Evolutionary conservation across 768 basidiomycete genomes (phyloP).

Genomic region (Psilocybe sp.): DNA sequence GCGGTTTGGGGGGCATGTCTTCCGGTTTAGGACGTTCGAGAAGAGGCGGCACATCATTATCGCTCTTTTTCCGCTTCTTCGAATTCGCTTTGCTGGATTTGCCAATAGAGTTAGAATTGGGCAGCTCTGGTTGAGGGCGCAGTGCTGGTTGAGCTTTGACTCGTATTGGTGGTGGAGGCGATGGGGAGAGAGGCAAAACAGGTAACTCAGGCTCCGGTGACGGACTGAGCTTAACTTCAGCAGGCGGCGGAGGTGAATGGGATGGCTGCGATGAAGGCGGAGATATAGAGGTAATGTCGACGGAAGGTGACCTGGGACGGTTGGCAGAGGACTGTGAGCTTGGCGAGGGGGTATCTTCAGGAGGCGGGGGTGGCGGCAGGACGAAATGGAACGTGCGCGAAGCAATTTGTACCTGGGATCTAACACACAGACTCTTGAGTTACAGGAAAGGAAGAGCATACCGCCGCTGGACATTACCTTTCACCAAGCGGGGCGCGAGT

Average conservation of each 20-base stretch:
- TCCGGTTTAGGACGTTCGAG: constrained; percentile 52
- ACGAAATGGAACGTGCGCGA: constrained; percentile 97
- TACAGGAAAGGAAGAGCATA: constrained; percentile 2
- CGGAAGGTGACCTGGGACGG: constrained; percentile 71
- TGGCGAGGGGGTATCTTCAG: constrained; percentile 79
- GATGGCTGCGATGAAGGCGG: constrained; percentile 81
- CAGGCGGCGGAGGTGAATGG: constrained; percentile 64
- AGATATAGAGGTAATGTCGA: constrained; percentile 79
- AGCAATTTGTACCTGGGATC: constrained; percentile 95
- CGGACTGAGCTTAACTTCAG: constrained; percentile 44
- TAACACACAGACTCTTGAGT: constrained; percentile 26
- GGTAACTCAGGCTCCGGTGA: constrained; percentile 38
- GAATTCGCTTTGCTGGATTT: constrained; percentile 46
- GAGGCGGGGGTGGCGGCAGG: constrained; percentile 81
- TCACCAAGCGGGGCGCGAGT: constrained; percentile 83
- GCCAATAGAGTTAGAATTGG: constrained; percentile 60
- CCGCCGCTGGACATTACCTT: constrained; percentile 46
- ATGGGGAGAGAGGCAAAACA: constrained; percentile 32
- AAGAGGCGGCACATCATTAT: constrained; percentile 36
- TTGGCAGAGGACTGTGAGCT: constrained; percentile 72
- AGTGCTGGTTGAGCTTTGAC: constrained; percentile 36
- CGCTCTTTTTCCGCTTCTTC: constrained; percentile 75
- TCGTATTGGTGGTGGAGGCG: constrained; percentile 19
- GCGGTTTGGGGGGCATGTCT: constrained; percentile 86
- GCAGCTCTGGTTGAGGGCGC: constrained; percentile 49